Evolutionary conservation across 257 asterid genomes (phyloP).

Genomic region (Paulownia fortunei): DNA sequence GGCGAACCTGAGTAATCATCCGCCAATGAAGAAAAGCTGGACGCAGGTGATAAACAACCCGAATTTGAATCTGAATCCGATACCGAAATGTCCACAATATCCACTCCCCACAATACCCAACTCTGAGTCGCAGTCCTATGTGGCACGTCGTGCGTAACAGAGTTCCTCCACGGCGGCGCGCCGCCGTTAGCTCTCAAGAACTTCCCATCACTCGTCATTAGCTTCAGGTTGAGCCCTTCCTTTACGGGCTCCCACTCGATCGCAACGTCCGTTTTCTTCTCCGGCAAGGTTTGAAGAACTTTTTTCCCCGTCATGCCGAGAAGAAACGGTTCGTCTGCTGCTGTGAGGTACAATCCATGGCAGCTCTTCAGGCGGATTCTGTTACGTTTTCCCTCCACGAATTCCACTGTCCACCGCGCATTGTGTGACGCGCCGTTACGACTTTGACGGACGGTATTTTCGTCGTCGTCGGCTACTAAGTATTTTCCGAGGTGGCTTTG

Average conservation of each 20-base stretch:
- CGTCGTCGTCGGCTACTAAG: constrained; percentile 68
- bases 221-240: constrained; percentile 67
- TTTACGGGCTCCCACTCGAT: constrained; percentile 76
- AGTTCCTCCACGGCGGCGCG: constrained; percentile 80
- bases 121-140: constrained; percentile 74
- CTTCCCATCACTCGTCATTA: constrained; percentile 61
- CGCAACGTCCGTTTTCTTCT: constrained; percentile 29
- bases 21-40: constrained; percentile 49
- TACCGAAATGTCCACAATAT: constrained; percentile 53
- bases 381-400: constrained; percentile 50
- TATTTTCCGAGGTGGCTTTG: constrained; percentile 70
- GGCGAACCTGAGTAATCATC: constrained; percentile 57
- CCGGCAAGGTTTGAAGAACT: constrained; percentile 54
- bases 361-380: constrained; percentile 69
- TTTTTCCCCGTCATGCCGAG: constrained; percentile 83
- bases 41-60: constrained; percentile 36
- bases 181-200: constrained; percentile 87
- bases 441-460: constrained; percentile 62
- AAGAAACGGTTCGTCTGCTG: constrained; percentile 59
- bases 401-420: constrained; percentile 77
- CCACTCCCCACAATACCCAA: constrained; percentile 85
- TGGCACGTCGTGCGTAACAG: constrained; percentile 80
- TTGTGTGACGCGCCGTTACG: constrained; percentile 60
- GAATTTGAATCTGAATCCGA: constrained; percentile 34
- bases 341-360: constrained; percentile 76